These are phyloP conservation scores for Boletellus ananas DNA, from an alignment of 768 basidiomycete species.

Conservation along the genomic window DNA sequence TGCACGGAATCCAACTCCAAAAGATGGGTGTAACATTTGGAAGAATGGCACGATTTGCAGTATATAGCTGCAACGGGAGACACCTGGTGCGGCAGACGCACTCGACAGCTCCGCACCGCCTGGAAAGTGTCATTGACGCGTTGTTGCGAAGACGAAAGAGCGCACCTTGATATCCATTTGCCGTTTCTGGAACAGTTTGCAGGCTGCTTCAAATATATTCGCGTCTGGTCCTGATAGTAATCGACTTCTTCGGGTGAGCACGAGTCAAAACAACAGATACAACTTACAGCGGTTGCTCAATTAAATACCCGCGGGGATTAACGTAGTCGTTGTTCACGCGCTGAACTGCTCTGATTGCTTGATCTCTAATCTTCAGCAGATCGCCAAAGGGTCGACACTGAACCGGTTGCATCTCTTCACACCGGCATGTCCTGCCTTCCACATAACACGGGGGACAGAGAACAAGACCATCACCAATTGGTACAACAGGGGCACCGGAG, in stretches of 20 bases:
- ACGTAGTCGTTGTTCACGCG: slow-evolving; percentile 9
- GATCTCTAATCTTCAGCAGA: slow-evolving; percentile 43
- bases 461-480: slow-evolving; percentile 42
- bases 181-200: slow-evolving; percentile 20
- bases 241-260: slow-evolving; percentile 18
- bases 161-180: slow-evolving; percentile 15
- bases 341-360: slow-evolving; percentile 31
- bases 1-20: slow-evolving; percentile 33
- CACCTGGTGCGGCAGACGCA: slow-evolving; percentile 15
- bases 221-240: slow-evolving; percentile 19
- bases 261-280: neutral
- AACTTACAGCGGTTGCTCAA: slow-evolving; percentile 23
- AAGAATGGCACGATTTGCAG: slow-evolving; percentile 37
- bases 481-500: slow-evolving; percentile 14
- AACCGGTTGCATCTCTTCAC: slow-evolving; percentile 55
- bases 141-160: neutral
- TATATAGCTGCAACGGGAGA: slow-evolving; percentile 21
- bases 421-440: slow-evolving; percentile 73
- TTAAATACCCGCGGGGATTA: slow-evolving; percentile 10
- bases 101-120: slow-evolving; percentile 21
- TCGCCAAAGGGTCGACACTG: slow-evolving; percentile 51
- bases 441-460: slow-evolving; percentile 72
- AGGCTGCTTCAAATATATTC: slow-evolving; percentile 35
- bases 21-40: slow-evolving; percentile 37
- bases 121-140: slow-evolving; percentile 1